Evolutionary conservation across 2,329 filamentous ascomycete genomes (phyloP).

Genomic region (Volutella citrinella): DNA sequence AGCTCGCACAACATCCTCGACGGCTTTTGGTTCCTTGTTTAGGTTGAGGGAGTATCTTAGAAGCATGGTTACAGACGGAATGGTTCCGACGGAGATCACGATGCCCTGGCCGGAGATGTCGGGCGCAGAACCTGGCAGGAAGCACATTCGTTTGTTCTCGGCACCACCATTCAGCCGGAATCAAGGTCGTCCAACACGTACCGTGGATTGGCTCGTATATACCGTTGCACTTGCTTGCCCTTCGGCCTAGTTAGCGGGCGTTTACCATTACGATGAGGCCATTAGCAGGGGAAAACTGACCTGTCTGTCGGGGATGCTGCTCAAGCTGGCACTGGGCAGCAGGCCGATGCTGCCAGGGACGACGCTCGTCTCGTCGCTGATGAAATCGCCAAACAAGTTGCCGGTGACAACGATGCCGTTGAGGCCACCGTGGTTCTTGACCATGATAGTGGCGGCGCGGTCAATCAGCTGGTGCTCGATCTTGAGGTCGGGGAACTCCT

Average conservation of each 20-base stretch:
- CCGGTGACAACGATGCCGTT: constrained; percentile 91
- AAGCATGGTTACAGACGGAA: constrained; percentile 94
- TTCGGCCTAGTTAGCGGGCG: too few relatives aligned
- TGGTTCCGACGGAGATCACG: constrained; percentile 85
- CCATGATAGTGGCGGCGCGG: constrained; percentile 94
- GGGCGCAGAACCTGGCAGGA: constrained; percentile 23
- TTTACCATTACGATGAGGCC: too few relatives aligned
- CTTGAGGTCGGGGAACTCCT: constrained; percentile 85
- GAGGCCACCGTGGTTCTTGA: constrained; percentile 84
- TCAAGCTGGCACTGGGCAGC: constrained; percentile 82
- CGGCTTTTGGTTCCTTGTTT: constrained; percentile 69
- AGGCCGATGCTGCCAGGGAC: constrained; percentile 90
- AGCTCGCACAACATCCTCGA: constrained; percentile 77
- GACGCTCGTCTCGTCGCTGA: constrained; percentile 90
- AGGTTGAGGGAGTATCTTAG: constrained; percentile 86
- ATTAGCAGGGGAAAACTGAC: too few relatives aligned
- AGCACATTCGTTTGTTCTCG: too few relatives aligned
- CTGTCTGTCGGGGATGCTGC: constrained; percentile 82
- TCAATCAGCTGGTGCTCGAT: constrained; percentile 91
- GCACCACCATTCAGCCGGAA: constrained; percentile 3
- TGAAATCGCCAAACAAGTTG: constrained; percentile 95
- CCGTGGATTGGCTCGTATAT: constrained; percentile 98
- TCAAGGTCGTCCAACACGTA: constrained; percentile 35
- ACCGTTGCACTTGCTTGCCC: constrained; percentile 80
- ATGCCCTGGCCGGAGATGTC: constrained; percentile 88